Base-by-base conservation (phyloP, 257 asterid genomes). In the Misopates orontium region DNA sequence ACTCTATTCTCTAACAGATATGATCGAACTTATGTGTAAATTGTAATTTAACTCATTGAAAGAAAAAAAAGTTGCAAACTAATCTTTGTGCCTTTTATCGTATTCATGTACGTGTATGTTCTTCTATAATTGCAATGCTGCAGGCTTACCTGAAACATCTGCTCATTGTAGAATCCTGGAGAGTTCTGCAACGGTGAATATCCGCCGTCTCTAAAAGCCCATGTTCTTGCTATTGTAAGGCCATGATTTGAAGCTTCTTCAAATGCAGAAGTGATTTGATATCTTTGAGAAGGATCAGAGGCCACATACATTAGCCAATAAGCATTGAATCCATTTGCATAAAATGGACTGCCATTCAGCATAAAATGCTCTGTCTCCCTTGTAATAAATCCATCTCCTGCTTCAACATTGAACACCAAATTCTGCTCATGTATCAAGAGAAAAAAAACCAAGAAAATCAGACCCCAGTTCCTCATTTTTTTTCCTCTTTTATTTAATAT, bases 181-280 rank as follows among this genome's bases (percentile, higher is more conserved):
- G 87, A 79, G 24, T 53, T 50, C 51, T 89, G 96, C 23, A 86
- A 67, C 64, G 90, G 76, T 12, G 74, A 69, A 66, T 39, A n/a
- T 17, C 88, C 95, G 8, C 80, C 85, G 59, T 88, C 96, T 4
- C 77, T 75, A 57, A 88, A 88, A 64, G 91, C 96, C 96, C 94
- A 85, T 17, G 84, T 78, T 73, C 96, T 77, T 5, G 77, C 85
- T 22, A 83, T 73, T 0, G 58, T 17, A 39, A 85, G 87, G 75
- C 80, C 79, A 71, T 75, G 78, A 51, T 10, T 69, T 4, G 63
- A 48, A 62, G 93, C 93, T 42, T 80, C 67, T 71, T 69, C 49
- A 62, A 85, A 75, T 22, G 77, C 77, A 45, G 79, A 61, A 3
- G 85, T 70, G 39, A 80, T 64, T 50, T 75, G 77, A 24, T 18